phyloP scores from a whole-genome alignment of 1,284 basidiomycete genomes.

The Tetrapyrgos nigripes region DNA sequence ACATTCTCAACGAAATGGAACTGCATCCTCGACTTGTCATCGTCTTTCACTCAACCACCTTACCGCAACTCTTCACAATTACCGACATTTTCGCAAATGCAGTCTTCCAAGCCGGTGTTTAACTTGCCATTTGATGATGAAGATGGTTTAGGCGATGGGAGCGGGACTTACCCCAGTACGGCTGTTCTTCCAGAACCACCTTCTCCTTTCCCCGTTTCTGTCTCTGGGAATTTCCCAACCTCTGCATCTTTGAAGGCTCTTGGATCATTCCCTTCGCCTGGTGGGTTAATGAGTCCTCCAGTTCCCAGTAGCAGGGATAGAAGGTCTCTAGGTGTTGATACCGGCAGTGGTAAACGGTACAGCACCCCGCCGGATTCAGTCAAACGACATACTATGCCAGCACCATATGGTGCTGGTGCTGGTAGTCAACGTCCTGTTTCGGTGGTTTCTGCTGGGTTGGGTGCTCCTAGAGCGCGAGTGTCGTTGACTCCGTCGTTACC shows the following conservation, averaged over 20 bases:
- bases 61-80: background rate
- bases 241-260: slow-evolving; percentile 4
- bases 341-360: background rate
- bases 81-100: background rate
- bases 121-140: slow-evolving; percentile 1
- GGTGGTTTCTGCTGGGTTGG: background rate
- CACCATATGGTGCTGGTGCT: slow-evolving; percentile 2
- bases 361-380: background rate
- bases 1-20: slow-evolving; percentile 88
- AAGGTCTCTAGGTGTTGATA: slow-evolving; percentile 2
- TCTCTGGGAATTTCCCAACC: slow-evolving; percentile 5
- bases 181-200: slow-evolving; percentile 23
- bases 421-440: slow-evolving; percentile 3
- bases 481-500: background rate
- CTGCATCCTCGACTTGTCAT: slow-evolving; percentile 79
- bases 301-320: background rate
- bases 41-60: slow-evolving; percentile 38
- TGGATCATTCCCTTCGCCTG: slow-evolving; percentile 11
- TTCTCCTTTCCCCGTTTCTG: slow-evolving; percentile 23
- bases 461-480: background rate
- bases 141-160: slow-evolving; percentile 19
- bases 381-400: slow-evolving; percentile 22
- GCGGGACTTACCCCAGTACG: slow-evolving; percentile 20
- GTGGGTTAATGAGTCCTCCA: background rate
- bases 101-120: background rate